Percentiles rank a stretch among this genome's conserved stretches.
phyloP scores from a whole-genome alignment of 2,329 filamentous ascomycete genomes.

The Fusarium sp. region DNA sequence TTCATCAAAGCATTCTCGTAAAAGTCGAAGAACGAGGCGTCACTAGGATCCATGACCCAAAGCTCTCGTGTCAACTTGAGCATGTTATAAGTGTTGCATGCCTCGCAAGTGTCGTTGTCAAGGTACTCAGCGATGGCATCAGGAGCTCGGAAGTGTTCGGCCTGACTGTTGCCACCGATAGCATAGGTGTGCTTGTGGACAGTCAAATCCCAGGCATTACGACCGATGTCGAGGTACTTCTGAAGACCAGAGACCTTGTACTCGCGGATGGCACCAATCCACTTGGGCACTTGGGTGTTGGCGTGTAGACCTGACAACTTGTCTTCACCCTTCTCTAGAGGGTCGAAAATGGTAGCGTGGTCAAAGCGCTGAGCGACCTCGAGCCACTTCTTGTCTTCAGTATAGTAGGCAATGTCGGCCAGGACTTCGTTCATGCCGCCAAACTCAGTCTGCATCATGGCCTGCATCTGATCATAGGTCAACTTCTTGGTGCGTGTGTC shows the following conservation, averaged over 20 bases:
- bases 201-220: slow-evolving; percentile 62
- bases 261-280: slow-evolving; percentile 62
- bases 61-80: slow-evolving; percentile 66
- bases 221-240: slow-evolving; percentile 61
- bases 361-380: slow-evolving; percentile 62
- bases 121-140: slow-evolving; percentile 60
- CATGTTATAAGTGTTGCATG: slow-evolving; percentile 69
- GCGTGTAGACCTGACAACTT: slow-evolving; percentile 61
- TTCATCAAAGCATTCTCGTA: slow-evolving; percentile 65
- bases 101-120: slow-evolving; percentile 60
- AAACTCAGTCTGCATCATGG: slow-evolving; percentile 61
- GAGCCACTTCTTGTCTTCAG: slow-evolving; percentile 59
- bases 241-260: slow-evolving; percentile 60
- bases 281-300: slow-evolving; percentile 66
- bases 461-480: slow-evolving; percentile 59
- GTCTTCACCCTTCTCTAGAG: slow-evolving; percentile 59
- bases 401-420: slow-evolving; percentile 60
- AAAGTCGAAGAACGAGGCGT: slow-evolving; percentile 61
- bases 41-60: slow-evolving; percentile 57
- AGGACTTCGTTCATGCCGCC: slow-evolving; percentile 67
- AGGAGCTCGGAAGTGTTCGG: slow-evolving; percentile 62
- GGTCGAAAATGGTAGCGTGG: slow-evolving; percentile 60
- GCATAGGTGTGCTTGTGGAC: slow-evolving; percentile 62
- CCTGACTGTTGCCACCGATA: slow-evolving; percentile 65
- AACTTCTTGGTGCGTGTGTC: slow-evolving; percentile 58